Base-by-base conservation (phyloP, 2,329 filamentous ascomycete species). In the Colletotrichum graminicola region DNA sequence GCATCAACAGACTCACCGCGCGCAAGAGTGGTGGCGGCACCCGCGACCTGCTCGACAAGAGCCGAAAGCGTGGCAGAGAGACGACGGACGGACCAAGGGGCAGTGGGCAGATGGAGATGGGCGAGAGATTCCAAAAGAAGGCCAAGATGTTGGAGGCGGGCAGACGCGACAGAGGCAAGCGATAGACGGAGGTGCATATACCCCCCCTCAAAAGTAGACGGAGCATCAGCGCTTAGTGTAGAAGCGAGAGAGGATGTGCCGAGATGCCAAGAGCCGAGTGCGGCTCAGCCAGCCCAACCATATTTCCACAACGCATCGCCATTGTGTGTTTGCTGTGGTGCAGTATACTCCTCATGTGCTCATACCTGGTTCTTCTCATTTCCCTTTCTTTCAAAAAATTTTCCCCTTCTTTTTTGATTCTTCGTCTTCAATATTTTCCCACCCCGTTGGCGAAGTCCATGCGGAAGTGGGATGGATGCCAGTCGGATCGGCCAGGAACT, bases 1-100 rank as follows among this genome's bases (percentile, higher is more conserved):
- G 95, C 55, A 97, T 98, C 81, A 92, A 94, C 76, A 87, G 91
- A 73, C 84, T 97, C 77, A 98, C 95, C 8, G 90, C 90, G 81
- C 89, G 89, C 78, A 93, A 90, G 80, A 86, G 85, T 72, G 84
- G 85, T 45, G 79, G 85, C 60, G 83, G 87, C 67, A 89, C 89
- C 16, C 87, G 85, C 75, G 88, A 89, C 0, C 78, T 94, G 75
- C 81, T 95, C 75, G 95, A 97, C 78, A 95, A 92, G 86, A 97
- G 94, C 80, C 88, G 95, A 74, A 98, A 98, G 87, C 88, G 95
- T 75, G 88, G 88, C 34, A 85, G 88, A 29, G 92, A 95, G 34
- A 88, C 87, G 0, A 79, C 79, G 26, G 94, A 97, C 80, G 91
- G 93, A 0, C 90, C 89, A 8, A 88, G 92, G 69, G 89, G 88